Base-by-base conservation (phyloP, 2,329 filamentous ascomycete genomes). In the Didymella glomerata region DNA sequence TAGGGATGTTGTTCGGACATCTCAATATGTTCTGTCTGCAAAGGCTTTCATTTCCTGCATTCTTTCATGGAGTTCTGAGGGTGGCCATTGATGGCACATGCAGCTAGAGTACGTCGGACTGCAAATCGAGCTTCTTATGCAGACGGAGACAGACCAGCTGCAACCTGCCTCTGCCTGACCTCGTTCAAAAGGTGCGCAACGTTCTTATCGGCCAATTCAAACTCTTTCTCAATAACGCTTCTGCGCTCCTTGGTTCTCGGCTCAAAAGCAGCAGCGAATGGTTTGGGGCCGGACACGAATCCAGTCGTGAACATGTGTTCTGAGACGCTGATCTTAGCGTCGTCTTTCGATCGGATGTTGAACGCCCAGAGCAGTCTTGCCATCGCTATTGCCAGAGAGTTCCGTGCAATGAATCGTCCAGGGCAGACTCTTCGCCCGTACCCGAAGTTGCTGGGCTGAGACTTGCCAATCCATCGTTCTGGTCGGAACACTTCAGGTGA, bases 351-450 rank as follows among this genome's bases (percentile, higher is more conserved):
- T 59, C 27, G 61, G 13, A 85, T 74, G 53, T 84, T 81, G 22
- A 83, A 83, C 0, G 82, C 82, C 64, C 84, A 79, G 47, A 85
- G 79, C 73, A 85, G 77, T 42, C 81, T 73, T 1, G 81, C 79
- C 54, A 85, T 80, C 20, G 80, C 81, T 57, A 85, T 80, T 58
- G 81, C 70, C 63, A 83, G 53, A 60, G 72, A 73, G 27, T 74
- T 72, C 1, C 55, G 61, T 2, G 74, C 76, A 38, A 79, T 68
- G 57, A 69, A 56, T 7, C 70, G 54, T 0, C 76, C 76, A 0
- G 24, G 42, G 34, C 42, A 54, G 4, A 54, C 13, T 22, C 51
- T 16, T 24, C 51, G 75, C 0, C 84, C 84, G 63, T 83, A 85
- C 0, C 80, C 83, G 52, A 84, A 83, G 25, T 61, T 68, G n/a